These are phyloP conservation scores for Mariannaea elegans DNA, from an alignment of 2,329 filamentous ascomycete genomes.

Conservation along the genomic window DNA sequence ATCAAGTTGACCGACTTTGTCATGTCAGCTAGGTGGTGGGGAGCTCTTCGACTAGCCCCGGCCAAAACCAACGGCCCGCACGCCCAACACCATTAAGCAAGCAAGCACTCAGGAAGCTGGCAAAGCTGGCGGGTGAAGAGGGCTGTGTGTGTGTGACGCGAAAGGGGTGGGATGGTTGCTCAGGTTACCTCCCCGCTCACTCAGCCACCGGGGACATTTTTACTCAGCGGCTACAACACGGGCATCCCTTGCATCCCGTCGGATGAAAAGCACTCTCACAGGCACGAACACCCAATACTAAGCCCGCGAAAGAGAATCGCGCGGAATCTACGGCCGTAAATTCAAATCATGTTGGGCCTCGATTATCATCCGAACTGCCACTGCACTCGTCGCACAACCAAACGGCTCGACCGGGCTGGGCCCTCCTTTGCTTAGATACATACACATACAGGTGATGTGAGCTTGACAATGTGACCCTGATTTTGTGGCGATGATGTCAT, in stretches of 20 bases:
- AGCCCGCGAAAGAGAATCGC: neutral
- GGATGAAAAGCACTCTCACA: neutral
- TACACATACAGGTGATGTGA: no score
- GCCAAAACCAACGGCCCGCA: no score
- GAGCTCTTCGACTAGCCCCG: neutral
- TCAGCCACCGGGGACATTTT: constrained; percentile 10
- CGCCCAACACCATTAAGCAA: no score
- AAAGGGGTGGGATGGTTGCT: neutral
- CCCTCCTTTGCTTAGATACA: neutral
- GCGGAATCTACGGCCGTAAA: neutral
- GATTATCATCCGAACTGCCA: neutral
- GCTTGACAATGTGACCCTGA: neutral
- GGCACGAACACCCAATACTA: neutral
- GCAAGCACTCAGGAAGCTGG: no score
- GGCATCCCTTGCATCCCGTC: neutral
- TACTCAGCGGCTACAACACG: constrained; percentile 19
- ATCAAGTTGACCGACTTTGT: constrained; percentile 6
- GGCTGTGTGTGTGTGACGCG: constrained; percentile 8
- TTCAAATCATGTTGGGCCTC: neutral
- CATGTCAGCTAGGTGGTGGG: constrained; percentile 11
- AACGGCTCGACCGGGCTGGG: neutral
- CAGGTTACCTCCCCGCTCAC: constrained; percentile 13
- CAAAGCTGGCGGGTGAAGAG: neutral
- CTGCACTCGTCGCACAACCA: constrained; percentile 3
- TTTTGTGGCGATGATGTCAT: neutral